A percentile compares a stretch with the other conserved stretches of the same genome.
phyloP scores from a whole-genome alignment of 2,329 filamentous ascomycete species.

The Didymella glomerata region DNA sequence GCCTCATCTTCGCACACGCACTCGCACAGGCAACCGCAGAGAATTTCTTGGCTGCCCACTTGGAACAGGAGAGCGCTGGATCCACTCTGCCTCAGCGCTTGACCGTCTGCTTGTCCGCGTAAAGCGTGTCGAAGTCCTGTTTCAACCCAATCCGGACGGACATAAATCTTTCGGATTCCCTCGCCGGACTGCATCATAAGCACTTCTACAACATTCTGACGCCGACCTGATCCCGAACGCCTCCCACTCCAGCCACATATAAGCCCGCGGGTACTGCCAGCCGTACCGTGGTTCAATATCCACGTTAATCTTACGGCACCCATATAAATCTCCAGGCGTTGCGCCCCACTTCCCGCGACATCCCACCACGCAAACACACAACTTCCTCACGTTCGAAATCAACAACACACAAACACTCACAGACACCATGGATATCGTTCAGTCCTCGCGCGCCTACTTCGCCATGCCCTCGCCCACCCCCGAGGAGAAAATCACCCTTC shows the following conservation, averaged over 20 bases:
- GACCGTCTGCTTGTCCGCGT: constrained; percentile 19
- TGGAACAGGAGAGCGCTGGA: constrained; percentile 21
- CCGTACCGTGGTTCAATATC: constrained; percentile 9
- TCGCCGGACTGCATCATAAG: constrained; percentile 22
- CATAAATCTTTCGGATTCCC: constrained; percentile 20
- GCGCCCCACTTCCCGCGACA: constrained; percentile 22
- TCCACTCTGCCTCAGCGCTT: constrained; percentile 20
- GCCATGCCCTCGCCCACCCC: constrained; percentile 44
- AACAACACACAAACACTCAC: constrained; percentile 16
- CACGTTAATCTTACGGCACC: constrained; percentile 22
- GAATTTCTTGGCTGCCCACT: constrained; percentile 25
- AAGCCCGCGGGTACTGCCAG: constrained; percentile 15
- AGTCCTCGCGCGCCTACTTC: constrained; percentile 45
- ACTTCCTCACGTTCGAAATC: constrained; percentile 20
- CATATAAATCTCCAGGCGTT: constrained; percentile 22
- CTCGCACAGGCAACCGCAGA: constrained; percentile 20
- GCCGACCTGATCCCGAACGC: constrained; percentile 26
- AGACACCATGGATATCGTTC: constrained; percentile 41
- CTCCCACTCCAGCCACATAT: constrained; percentile 12
- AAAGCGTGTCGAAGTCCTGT: constrained; percentile 22
- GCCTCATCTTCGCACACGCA: constrained; percentile 18
- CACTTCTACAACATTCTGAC: constrained; percentile 20
- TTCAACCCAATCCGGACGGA: constrained; percentile 22
- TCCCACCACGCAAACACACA: constrained; percentile 23
- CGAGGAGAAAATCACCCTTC: constrained; percentile 46